Evolutionary conservation across 1,284 basidiomycete genomes (phyloP).

Genomic region (Naganishia cerealis): DNA sequence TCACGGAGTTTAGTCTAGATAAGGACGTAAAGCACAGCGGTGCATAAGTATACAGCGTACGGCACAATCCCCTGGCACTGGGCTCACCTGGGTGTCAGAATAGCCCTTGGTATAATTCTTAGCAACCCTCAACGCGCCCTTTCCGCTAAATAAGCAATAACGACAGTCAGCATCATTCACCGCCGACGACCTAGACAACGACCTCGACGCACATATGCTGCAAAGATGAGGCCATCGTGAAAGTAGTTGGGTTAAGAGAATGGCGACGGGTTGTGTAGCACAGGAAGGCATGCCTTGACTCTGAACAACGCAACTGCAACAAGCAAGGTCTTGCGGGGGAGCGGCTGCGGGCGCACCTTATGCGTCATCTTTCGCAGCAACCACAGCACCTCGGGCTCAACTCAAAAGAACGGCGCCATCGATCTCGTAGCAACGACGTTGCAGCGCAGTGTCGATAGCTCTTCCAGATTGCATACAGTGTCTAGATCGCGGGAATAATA

Average conservation of each 20-base stretch:
- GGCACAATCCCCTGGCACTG: neutral
- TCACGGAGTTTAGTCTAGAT: constrained; percentile 85
- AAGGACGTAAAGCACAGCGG: neutral
- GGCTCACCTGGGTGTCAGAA: constrained; percentile 64
- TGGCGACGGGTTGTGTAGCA: neutral
- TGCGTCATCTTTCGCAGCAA: constrained; percentile 16
- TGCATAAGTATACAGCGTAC: neutral
- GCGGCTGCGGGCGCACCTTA: constrained; percentile 4
- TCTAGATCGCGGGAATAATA: constrained; percentile 1
- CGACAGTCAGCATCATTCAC: neutral
- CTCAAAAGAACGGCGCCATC: neutral
- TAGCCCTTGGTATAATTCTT: constrained; percentile 95
- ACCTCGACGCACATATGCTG: constrained; percentile 49
- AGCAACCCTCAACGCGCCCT: constrained; percentile 70
- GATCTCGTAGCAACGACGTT: neutral
- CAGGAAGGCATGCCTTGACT: neutral
- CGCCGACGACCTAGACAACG: neutral
- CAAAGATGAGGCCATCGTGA: constrained; percentile 46
- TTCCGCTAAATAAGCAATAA: constrained; percentile 15
- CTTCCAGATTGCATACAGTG: no score
- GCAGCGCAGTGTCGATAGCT: neutral
- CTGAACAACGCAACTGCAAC: no score
- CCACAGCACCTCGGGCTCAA: no score
- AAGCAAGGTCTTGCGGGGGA: no score
- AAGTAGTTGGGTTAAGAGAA: neutral